Conservation (phyloP, 176 grass and related monocot species). For the Melocanna baccifera region DNA sequence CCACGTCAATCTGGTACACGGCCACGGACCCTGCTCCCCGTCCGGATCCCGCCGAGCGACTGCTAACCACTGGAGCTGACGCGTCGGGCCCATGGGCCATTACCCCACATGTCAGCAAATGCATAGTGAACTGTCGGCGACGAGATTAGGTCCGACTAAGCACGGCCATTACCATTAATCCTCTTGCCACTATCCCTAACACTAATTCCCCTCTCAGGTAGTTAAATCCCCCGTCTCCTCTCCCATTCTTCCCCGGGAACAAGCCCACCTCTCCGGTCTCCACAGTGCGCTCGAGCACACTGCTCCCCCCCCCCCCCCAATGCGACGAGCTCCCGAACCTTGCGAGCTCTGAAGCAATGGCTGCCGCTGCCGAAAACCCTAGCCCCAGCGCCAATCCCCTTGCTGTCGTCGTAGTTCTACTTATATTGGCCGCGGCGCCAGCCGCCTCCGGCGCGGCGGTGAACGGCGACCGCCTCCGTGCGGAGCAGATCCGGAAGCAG, state of each 20-base stretch:
- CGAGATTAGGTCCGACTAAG: background rate
- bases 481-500: slow-evolving; percentile 78
- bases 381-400: too few species aligned
- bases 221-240: background rate
- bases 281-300: background rate
- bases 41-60: background rate
- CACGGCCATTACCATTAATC: background rate
- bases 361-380: background rate
- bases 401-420: background rate
- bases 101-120: background rate
- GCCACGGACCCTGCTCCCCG: background rate
- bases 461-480: slow-evolving; percentile 49
- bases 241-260: slow-evolving; percentile 10
- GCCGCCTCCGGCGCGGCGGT: slow-evolving; percentile 20
- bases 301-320: background rate
- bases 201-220: background rate
- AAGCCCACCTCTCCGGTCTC: background rate
- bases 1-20: slow-evolving; percentile 20
- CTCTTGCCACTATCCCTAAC: background rate
- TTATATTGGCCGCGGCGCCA: background rate
- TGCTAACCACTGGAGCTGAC: background rate
- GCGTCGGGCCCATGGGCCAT: rapidly evolving
- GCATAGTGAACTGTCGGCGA: background rate
- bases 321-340: slow-evolving; percentile 1
- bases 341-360: slow-evolving; percentile 38